Evolutionary conservation across 805 yeast species (phyloP).

Genomic region (Zygosaccharomyces gambellarensis): DNA sequence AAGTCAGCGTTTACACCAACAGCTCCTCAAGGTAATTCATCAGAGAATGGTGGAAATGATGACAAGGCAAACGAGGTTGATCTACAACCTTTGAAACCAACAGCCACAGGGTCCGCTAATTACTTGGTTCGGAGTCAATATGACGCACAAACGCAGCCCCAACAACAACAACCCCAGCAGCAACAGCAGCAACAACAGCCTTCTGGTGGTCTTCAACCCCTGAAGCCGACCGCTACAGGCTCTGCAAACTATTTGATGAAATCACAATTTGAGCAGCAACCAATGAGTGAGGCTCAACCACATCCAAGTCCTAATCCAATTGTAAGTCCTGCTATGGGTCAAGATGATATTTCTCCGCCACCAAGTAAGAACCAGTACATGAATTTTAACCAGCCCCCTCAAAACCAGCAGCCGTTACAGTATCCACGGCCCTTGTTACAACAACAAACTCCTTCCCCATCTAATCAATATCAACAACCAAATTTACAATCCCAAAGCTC

Average conservation of each 20-base stretch:
- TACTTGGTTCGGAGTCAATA: slow-evolving; percentile 29
- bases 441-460: slow-evolving; percentile 14
- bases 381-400: slow-evolving; percentile 13
- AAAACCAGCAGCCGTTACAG: slow-evolving; percentile 27
- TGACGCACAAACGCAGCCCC: slow-evolving; percentile 10
- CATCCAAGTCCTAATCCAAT: not conserved
- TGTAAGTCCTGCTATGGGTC: slow-evolving; percentile 6
- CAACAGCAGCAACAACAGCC: slow-evolving; percentile 8
- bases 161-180: slow-evolving; percentile 13
- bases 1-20: slow-evolving; percentile 21
- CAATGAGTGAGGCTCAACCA: not conserved
- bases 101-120: slow-evolving; percentile 41
- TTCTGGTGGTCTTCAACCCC: slow-evolving; percentile 25
- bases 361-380: slow-evolving; percentile 16
- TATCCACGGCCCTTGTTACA: slow-evolving; percentile 6
- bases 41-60: not conserved
- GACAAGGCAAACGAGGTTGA: not conserved
- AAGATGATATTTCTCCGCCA: slow-evolving; percentile 13
- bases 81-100: slow-evolving; percentile 33
- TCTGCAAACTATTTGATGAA: slow-evolving; percentile 33
- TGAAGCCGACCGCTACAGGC: slow-evolving; percentile 35
- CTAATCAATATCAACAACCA: slow-evolving; percentile 9
- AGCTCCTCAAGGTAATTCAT: not conserved
- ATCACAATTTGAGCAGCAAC: slow-evolving; percentile 18
- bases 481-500: not conserved